Evolutionary conservation across 2,329 filamentous ascomycete genomes (phyloP).

Genomic region (Neopestalotiopsis clavispora): DNA sequence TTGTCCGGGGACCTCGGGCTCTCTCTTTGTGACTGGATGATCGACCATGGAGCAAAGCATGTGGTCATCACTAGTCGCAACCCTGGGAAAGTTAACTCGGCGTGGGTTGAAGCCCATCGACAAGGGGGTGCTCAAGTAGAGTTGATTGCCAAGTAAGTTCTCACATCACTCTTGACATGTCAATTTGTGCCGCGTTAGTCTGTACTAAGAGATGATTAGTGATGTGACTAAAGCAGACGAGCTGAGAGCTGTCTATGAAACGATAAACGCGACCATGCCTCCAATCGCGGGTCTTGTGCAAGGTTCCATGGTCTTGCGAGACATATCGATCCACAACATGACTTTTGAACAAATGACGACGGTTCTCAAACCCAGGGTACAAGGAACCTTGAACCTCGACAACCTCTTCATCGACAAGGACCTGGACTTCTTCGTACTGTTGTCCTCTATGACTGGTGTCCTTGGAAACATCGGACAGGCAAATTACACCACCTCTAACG

Average conservation of each 20-base stretch:
- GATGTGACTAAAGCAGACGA: neutral
- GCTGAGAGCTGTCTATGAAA: neutral
- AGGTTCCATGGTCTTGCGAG: constrained; percentile 43
- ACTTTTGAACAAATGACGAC: constrained; percentile 25
- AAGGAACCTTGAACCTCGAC: constrained; percentile 35
- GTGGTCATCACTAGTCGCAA: constrained; percentile 38
- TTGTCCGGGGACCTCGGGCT: constrained; percentile 32
- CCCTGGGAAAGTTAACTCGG: constrained; percentile 30
- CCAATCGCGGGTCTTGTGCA: constrained; percentile 42
- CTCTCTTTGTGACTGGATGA: constrained; percentile 38
- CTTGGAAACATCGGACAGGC: constrained; percentile 19
- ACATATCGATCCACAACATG: constrained; percentile 26
- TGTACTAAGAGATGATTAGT: neutral
- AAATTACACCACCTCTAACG: constrained; percentile 22
- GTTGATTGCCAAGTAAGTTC: neutral
- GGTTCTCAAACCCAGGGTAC: constrained; percentile 37
- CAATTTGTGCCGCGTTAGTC: too few species aligned
- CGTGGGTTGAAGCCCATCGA: neutral
- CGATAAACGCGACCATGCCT: constrained; percentile 27
- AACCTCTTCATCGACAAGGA: constrained; percentile 29
- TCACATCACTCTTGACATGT: too few species aligned
- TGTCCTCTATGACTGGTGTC: constrained; percentile 31
- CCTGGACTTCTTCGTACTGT: constrained; percentile 42
- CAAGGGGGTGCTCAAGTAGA: neutral
- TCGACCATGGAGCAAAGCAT: constrained; percentile 31